Evolutionary conservation across 805 yeast genomes (phyloP), one percentile per base, ranked within the genome.

Genomic region (Metschnikowia dekortorum): DNA sequence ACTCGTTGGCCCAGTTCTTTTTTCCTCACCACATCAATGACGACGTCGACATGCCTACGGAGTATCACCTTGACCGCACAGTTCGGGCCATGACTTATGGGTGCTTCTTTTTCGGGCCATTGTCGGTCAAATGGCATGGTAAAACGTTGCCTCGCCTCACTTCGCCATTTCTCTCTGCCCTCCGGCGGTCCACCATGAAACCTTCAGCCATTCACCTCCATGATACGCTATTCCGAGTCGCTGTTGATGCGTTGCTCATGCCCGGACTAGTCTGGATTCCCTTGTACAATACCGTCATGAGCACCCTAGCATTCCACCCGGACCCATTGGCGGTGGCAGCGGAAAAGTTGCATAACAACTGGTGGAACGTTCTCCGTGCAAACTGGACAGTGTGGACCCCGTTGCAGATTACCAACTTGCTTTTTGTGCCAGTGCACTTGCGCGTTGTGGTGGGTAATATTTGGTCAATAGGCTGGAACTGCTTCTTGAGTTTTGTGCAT

Each of bases 401-500:
- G 6, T 70, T 72, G 55, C 76, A 71, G 59, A 53, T 70, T 39
- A 47, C 69, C 52, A 71, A 67, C 56, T 60, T 73, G 48, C 68
- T 66, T 54, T 69, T 64, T 40, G 61, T 71, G 29, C 78, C 78
- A 1, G 64, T 71, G 10, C 75, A 71, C 49, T 61, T 69, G 38
- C 58, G 78, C 44, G 62, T 70, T 13, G 69, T 72, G 13, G 61
- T 68, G 22, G 54, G 73, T 22, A 73, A 73, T 50, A 39, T 70
- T 9, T 70, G 73, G 69, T 69, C 75, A 7, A 62, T 71, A 22
- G 73, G 74, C 29, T 73, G 78, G 78, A 72, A 68, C 54, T 67
- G 71, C 39, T 73, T 64, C 59, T 68, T 73, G 61, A 71, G 76
- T 56, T 69, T 62, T 48, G 64, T 70, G 49, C 89, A 87, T 55